Evolutionary conservation across 805 yeast species (phyloP).

Genomic region (Cyberlindnera veronae): DNA sequence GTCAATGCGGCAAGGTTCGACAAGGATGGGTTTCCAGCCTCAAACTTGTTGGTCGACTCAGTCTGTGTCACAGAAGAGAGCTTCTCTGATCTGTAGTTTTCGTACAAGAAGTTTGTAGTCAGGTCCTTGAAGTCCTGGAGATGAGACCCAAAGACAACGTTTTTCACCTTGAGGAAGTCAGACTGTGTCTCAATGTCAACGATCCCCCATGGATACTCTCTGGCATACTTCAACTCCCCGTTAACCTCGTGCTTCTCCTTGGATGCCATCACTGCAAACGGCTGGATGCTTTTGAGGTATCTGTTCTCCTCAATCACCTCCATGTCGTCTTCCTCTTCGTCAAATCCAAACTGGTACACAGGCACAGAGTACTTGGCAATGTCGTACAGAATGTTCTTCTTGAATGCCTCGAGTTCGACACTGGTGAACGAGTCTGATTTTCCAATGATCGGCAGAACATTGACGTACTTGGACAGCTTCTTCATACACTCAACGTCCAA

Average conservation of each 20-base stretch:
- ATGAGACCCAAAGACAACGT: conserved; percentile 79
- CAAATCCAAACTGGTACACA: conserved; percentile 65
- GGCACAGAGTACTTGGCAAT: conserved; percentile 70
- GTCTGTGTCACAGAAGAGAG: conserved; percentile 51
- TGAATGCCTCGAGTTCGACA: conserved; percentile 55
- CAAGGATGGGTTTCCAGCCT: conserved; percentile 50
- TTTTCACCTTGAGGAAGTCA: conserved; percentile 55
- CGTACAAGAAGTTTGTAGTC: conserved; percentile 73
- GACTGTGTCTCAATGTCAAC: conserved; percentile 48
- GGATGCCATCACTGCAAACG: conserved; percentile 69
- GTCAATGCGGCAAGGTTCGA: conserved; percentile 56
- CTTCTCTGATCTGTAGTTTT: conserved; percentile 75
- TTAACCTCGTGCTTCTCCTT: conserved; percentile 51
- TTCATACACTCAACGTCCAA: conserved; percentile 72
- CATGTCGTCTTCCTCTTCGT: conserved; percentile 67
- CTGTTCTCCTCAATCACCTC: conserved; percentile 70
- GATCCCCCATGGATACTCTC: conserved; percentile 77
- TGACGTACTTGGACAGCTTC: conserved; percentile 64
- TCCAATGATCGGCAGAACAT: conserved; percentile 67
- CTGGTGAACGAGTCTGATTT: conserved; percentile 71
- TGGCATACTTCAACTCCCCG: conserved; percentile 51
- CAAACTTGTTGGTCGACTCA: conserved; percentile 8
- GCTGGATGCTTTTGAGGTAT: conserved; percentile 60
- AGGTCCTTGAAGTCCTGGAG: conserved; percentile 76
- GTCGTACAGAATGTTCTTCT: conserved; percentile 56